These are phyloP conservation scores for Fusarium sp. DNA, from an alignment of 2,329 filamentous ascomycete species.

Conservation along the genomic window DNA sequence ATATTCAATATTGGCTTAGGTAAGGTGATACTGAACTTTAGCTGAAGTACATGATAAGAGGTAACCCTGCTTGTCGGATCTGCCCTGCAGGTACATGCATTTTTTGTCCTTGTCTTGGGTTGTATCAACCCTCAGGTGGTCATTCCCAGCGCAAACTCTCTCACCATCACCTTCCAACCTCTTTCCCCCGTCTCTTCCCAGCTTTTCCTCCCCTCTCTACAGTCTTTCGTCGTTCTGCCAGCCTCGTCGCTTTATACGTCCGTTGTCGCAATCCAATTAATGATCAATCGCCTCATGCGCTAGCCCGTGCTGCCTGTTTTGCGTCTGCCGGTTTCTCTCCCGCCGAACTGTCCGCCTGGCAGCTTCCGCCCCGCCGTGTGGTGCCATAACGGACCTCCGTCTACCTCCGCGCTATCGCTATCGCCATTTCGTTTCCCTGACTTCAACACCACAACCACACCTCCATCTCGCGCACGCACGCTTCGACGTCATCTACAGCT, in stretches of 20 bases:
- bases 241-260: constrained; percentile 14
- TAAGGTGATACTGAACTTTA: constrained; percentile 20
- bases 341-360: constrained; percentile 27
- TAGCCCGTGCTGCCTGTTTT: constrained; percentile 29
- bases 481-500: constrained; percentile 26
- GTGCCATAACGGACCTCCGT: constrained; percentile 40
- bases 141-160: constrained; percentile 13
- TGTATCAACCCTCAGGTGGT: constrained; percentile 29
- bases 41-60: constrained; percentile 20
- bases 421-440: constrained; percentile 28
- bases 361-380: constrained; percentile 41
- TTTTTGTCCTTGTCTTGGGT: constrained; percentile 34
- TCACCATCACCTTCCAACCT: constrained; percentile 1
- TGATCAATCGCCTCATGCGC: constrained; percentile 22
- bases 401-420: constrained; percentile 43
- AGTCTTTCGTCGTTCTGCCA: constrained; percentile 5
- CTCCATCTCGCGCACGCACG: constrained; percentile 12
- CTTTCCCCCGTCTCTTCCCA: constrained; percentile 1
- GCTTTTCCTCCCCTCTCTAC: constrained; percentile 25
- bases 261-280: constrained; percentile 23
- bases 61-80: constrained; percentile 45
- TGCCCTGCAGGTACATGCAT: constrained; percentile 47
- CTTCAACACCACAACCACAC: constrained; percentile 28
- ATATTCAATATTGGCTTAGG: constrained; percentile 16
- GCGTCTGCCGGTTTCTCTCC: constrained; percentile 27